Base-by-base conservation (phyloP, 305 asterid genomes). In the Striga hermonthica region DNA sequence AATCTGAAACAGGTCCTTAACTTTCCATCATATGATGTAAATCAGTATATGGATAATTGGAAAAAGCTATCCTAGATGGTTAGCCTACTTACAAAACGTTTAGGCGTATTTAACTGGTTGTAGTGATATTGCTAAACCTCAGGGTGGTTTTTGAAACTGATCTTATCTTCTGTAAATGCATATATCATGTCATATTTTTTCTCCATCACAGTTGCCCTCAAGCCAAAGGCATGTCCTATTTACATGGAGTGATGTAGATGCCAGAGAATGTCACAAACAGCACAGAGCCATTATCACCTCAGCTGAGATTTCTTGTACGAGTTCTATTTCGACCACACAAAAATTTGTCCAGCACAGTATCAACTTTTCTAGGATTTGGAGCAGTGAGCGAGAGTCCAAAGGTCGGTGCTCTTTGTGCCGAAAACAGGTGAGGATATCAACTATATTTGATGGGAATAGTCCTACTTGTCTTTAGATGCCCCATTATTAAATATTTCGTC, bases 351-450 rank as follows among this genome's bases (percentile, higher is more conserved):
- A 82, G 65, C 99, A 83, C 71, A 71, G 82, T 75, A 60, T 93
- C 78, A 88, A 80, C 73, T 93, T 93, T 77, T 75, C 87, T 4
- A 88, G 84, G 86, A 82, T 93, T 66, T 93, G 99, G 99, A 88
- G 87, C 80, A 88, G 96, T 62, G 99, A 90, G 67, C 92, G 69
- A 74, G 93, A 93, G 76, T 72, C 82, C 11, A 90, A 83, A 84
- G 84, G 93, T 13, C 96, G 95, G 55, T 88, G 95, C 77, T 63
- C 90, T 13, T 81, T 93, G 80, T 88, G 95, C 79, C 79, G 73
- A 63, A 93, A 90, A 79, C 90, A 88, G 87, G 97, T 85, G 71
- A 66, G 71, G 16, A 39, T 48, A 41, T 69, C 66, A 75, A 56
- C 13, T 45, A 31, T 41, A 47, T 44, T 50, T 12, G 31, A 47